A percentile compares a stretch with the other conserved stretches of the same genome.
These are phyloP conservation scores for Neurospora terricola DNA, from an alignment of 495 filamentous ascomycete species.

Conservation along the genomic window DNA sequence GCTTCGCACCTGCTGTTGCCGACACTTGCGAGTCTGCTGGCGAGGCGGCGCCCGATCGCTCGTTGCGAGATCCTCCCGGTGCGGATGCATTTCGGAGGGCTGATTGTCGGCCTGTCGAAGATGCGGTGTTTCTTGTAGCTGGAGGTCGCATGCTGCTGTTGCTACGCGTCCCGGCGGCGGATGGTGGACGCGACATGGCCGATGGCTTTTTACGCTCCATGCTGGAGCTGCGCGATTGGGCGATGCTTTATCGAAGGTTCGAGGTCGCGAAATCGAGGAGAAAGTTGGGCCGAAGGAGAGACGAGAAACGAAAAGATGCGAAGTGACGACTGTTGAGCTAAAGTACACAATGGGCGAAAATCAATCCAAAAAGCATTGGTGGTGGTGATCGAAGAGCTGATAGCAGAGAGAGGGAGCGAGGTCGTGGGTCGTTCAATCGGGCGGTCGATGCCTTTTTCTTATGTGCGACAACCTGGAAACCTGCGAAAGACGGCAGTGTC, in stretches of 20 bases:
- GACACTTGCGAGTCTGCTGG: conserved; percentile 56
- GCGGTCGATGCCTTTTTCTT: not conserved
- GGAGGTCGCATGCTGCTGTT: conserved; percentile 23
- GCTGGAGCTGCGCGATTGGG: conserved; percentile 6
- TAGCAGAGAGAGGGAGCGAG: not conserved
- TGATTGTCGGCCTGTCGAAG: conserved; percentile 4
- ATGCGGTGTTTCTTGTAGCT: conserved; percentile 3
- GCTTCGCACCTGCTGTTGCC: conserved; percentile 48
- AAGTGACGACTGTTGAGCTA: not conserved
- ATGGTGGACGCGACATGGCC: conserved; percentile 10
- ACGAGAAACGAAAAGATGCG: not conserved
- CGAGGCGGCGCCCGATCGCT: conserved; percentile 43
- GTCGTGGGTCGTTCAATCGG: not conserved
- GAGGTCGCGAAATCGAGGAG: not conserved
- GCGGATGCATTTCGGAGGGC: conserved; percentile 9
- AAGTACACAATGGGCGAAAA: not conserved
- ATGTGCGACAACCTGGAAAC: not conserved
- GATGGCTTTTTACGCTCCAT: conserved; percentile 26
- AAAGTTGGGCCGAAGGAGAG: not conserved
- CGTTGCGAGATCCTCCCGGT: conserved; percentile 20
- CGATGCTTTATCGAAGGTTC: not conserved
- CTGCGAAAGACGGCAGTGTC: not conserved
- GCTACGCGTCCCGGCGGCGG: conserved; percentile 9
- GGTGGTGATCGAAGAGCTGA: not conserved
- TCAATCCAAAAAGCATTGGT: not conserved